Base-by-base conservation (phyloP, 2,329 filamentous ascomycete genomes). In the Huntiella omanensis region DNA sequence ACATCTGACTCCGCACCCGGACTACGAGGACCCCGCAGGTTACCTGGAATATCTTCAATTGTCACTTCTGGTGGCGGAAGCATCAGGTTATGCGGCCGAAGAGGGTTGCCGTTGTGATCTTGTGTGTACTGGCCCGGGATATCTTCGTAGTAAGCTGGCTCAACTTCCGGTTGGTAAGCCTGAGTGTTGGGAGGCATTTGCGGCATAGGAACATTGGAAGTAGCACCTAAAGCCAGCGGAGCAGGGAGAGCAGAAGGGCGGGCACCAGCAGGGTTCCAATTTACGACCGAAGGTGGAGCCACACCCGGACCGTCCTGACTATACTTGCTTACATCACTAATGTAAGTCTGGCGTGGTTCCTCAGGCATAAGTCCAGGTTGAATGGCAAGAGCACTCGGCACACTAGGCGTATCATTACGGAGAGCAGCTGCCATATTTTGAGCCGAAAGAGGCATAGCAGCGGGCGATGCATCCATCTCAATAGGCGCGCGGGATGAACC, bases 111-210 rank as follows among this genome's bases (percentile, higher is more conserved):
- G 41, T 55, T 48, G 50, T 58, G 50, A 50, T 53, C 45, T 33
- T 8, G 55, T 53, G 77, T 81, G 56, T 95, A 96, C 48, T 78
- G 82, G 39, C 88, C 86, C 53, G 94, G 86, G 10, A 94, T 76
- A 59, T 96, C 88, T 67, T 96, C 91, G 57, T 92, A 93, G 62
- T 96, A 96, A 51, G 71, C 63, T 54, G 56, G 64, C 42, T 52
- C 59, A 50, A 54, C 51, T 15, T 54, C 57, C 5, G 53, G 54
- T 8, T 19, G 16, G 19, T 35, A 19, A 33, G 15, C 34, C n/a
- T 43, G 11, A 22, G 38, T 43, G n/a, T 49, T 35, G 17, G 35
- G 40, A 10, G 40, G 32, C 28, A 43, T 34, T 12, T 15, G 7
- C 8, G 40, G 40, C n/a, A 32, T 42, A 11, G n/a, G n/a, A 10